Conservation (phyloP, 768 basidiomycete genomes). For the Pleurotus citrinopileatus region DNA sequence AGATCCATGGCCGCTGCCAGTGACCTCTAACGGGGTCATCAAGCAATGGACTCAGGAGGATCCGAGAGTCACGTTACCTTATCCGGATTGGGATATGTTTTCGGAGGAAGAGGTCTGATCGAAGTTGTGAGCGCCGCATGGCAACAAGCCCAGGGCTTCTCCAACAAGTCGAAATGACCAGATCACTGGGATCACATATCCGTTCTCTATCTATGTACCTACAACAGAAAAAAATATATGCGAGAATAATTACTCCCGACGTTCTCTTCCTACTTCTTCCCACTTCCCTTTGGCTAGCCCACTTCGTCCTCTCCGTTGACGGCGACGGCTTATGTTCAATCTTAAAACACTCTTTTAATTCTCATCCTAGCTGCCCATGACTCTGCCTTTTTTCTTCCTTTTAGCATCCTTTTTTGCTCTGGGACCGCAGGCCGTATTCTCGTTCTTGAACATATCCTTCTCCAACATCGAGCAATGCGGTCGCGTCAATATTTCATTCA, state of each 20-base stretch:
- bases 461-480: slow-evolving; percentile 52
- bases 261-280: slow-evolving; percentile 22
- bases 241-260: not conserved
- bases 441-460: slow-evolving; percentile 34
- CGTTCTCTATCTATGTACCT: too few species aligned
- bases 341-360: slow-evolving; percentile 15
- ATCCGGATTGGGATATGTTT: not conserved
- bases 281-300: slow-evolving; percentile 32
- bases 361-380: slow-evolving; percentile 11
- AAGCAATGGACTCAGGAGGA: too few species aligned
- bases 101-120: not conserved
- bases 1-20: not conserved
- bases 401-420: slow-evolving; percentile 28
- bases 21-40: too few species aligned
- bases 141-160: not conserved
- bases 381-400: slow-evolving; percentile 21
- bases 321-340: slow-evolving; percentile 10
- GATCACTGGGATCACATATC: slow-evolving; percentile 1
- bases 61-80: slow-evolving; percentile 4
- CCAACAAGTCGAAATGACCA: slow-evolving; percentile 1
- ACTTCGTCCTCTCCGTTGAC: slow-evolving; percentile 19
- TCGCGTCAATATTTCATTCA: slow-evolving; percentile 43
- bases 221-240: slow-evolving; percentile 8
- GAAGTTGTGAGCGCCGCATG: not conserved
- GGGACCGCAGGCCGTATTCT: slow-evolving; percentile 39